Conservation (phyloP, 2,329 filamentous ascomycete genomes). For the Cercospora zeae-maydis region DNA sequence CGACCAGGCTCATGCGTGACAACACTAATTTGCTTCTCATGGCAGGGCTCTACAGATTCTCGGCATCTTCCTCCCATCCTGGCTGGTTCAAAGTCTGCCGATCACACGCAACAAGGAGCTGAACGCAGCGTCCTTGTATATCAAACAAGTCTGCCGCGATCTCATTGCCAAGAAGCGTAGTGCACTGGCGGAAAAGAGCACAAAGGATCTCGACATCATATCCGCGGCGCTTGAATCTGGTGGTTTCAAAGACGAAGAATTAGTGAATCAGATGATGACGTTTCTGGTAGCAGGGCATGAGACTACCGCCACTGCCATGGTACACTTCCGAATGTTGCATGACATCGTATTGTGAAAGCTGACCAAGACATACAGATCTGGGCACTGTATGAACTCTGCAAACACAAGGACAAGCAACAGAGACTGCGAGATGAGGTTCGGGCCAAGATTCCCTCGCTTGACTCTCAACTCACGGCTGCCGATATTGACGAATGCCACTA, state of each 20-base stretch:
- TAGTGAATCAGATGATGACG: conserved; percentile 62
- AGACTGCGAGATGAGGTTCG: conserved; percentile 52
- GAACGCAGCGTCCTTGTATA: conserved; percentile 51
- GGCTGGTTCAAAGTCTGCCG: conserved; percentile 62
- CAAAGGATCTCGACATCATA: conserved; percentile 67
- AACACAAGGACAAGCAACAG: conserved; percentile 48
- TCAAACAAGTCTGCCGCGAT: conserved; percentile 61
- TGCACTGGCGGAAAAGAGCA: conserved; percentile 44
- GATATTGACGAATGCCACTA: conserved; percentile 74
- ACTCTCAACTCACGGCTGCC: conserved; percentile 47
- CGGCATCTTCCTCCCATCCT: conserved; percentile 58
- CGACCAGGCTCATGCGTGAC: background rate
- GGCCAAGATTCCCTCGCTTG: conserved; percentile 44
- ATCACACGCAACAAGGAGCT: conserved; percentile 67
- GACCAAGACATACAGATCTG: conserved; percentile 44
- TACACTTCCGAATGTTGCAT: conserved; percentile 12
- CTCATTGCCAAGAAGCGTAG: conserved; percentile 69
- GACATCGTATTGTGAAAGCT: background rate
- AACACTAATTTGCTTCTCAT: background rate
- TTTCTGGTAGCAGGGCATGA: conserved; percentile 68
- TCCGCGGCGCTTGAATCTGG: conserved; percentile 75
- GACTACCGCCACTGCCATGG: conserved; percentile 54
- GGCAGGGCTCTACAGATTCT: conserved; percentile 48
- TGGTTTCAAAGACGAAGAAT: conserved; percentile 70
- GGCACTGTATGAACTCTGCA: conserved; percentile 53